Evolutionary conservation across 1,284 basidiomycete species (phyloP), one percentile per base, ranked within the genome.

Genomic region (Laetiporus sulphureus): DNA sequence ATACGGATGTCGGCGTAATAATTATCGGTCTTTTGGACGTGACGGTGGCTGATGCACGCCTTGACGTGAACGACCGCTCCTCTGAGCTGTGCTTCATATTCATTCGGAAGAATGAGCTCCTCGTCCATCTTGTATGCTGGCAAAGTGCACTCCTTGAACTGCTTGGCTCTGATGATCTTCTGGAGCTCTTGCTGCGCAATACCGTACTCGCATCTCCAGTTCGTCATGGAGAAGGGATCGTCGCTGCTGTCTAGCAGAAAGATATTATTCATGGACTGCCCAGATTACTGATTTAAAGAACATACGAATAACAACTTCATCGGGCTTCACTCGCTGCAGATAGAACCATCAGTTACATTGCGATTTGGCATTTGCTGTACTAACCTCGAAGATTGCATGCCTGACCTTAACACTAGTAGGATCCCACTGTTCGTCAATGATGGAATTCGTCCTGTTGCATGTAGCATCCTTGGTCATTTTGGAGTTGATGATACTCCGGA

Each of bases 61-160:
- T 36, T 36, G 35, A 36, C 20, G 20, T 36, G 35, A 6, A 36
- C 35, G 35, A 36, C 6, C 12, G 35, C 35, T 10, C 35, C 35
- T 18, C 16, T 10, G 16, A 36, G 16, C 11, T 23, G 35, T 16
- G n/a, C n/a, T 20, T 36, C 20, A 20, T 36, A 36, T 11, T 19
- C 20, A 10, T 11, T 22, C 8, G 35, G 35, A n/a, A 12, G 35
- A 12, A 36, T 21, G 6, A 36, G 20, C 21, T 36, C 35, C 20
- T 36, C 35, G 11, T 36, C 12, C 7, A 20, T 16, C 11, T 6
- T 19, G 16, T 11, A 33, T 8, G n/a, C n/a, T 8, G 27, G 27
- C 32, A 12, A 16, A 8, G 16, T 8, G 10, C 10, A n/a, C n/a
- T n/a, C n/a, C n/a, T n/a, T n/a, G n/a, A n/a, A n/a, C n/a, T n/a